Conservation (phyloP, 306 rosid genomes). For the Gastrolobium bilobum region DNA sequence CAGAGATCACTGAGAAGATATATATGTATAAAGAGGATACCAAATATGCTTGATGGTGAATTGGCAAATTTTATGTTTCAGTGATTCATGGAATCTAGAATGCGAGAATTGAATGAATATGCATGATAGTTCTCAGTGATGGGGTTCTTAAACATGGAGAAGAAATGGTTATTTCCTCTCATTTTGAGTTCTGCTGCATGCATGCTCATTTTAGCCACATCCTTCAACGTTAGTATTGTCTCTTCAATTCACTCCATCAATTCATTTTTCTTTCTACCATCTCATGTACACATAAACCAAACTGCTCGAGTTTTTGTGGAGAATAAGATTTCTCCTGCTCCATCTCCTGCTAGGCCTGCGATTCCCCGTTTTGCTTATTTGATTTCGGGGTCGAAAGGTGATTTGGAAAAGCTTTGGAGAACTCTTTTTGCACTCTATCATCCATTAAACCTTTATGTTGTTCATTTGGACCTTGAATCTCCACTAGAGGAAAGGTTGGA, state of each 20-base stretch:
- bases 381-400: conserved; percentile 94
- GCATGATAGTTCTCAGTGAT: conserved; percentile 60
- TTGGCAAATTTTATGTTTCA: conserved; percentile 3
- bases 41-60: conserved; percentile 34
- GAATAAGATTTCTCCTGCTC: conserved; percentile 52
- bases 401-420: conserved; percentile 92
- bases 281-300: conserved; percentile 55
- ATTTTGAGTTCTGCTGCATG: conserved; percentile 65
- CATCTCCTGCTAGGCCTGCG: conserved; percentile 50
- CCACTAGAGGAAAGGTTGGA: conserved; percentile 79
- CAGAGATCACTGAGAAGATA: conserved; percentile 39
- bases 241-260: conserved; percentile 76
- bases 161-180: conserved; percentile 87
- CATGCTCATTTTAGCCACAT: conserved; percentile 71
- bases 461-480: conserved; percentile 92
- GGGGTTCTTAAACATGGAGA: conserved; percentile 76
- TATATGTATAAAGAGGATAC: conserved; percentile 21
- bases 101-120: conserved; percentile 46
- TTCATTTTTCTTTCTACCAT: conserved; percentile 79
- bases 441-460: conserved; percentile 85
- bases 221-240: conserved; percentile 78
- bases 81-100: conserved; percentile 44
- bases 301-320: conserved; percentile 57
- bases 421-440: conserved; percentile 90
- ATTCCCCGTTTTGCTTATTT: conserved; percentile 88